Evolutionary conservation across 1,284 basidiomycete species (phyloP), one percentile per base, ranked within the genome.

Genomic region (Apiotrichum veenhuisii): DNA sequence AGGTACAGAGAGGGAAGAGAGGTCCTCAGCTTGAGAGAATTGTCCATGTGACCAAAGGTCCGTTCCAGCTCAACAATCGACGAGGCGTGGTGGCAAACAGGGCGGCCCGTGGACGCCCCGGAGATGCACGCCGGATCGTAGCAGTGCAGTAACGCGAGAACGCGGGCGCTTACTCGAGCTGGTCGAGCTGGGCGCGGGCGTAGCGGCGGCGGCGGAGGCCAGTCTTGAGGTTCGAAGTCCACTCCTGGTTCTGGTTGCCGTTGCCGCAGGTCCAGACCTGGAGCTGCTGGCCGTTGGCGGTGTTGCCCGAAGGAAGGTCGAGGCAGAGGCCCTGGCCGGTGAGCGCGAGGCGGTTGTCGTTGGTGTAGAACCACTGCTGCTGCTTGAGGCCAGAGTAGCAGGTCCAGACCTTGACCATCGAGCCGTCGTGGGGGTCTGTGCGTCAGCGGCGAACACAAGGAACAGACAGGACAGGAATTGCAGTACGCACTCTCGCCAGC

Each of bases 241-340:
- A 74, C 45, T 66, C 60, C 60, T 75, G 73, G 63, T 75, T 74
- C 45, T 59, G 51, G 65, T 75, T 75, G 57, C 51, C 51, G 36
- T 52, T 55, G 54, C 45, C 54, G 49, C 60, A 62, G 27, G 46
- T 25, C 60, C 60, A 62, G 40, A 62, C 54, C 60, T 66, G 64
- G 45, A 62, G 46, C 54, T 47, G 48, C 53, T 64, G 62, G 54
- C 58, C 58, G 50, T 64, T 60, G 26, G 37, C 26, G 14, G 44
- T 36, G 46, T 44, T 50, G 37, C 69, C 69, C 50, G 59, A 50
- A 12, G 69, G 60, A 15, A 72, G 58, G 54, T 72, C 71, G 36
- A 72, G 55, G 54, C 71, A 72, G 51, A 59, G 57, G 56, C 63
- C 56, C 48, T 47, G 38, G 60, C 50, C 62, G 34, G 54, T 53